Evolutionary conservation across 2,329 filamentous ascomycete species (phyloP), one percentile per base, ranked within the genome.

Genomic region (Waltergamsia citrina): DNA sequence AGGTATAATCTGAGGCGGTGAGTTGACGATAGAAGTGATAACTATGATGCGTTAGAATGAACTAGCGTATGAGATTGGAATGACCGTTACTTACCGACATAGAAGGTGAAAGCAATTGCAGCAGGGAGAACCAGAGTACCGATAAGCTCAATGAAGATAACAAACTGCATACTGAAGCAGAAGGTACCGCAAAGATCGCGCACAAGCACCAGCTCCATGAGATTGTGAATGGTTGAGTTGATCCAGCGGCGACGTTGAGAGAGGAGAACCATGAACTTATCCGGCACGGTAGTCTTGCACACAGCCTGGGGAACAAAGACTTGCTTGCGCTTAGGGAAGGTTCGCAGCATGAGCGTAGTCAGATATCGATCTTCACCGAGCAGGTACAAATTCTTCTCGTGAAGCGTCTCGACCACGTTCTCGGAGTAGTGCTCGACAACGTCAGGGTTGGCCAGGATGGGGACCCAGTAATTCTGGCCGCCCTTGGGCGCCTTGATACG

Each of bases 81-180:
- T 4, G 10, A 21, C 4, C 4, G 9, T 10, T 34, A 74, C 82
- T 74, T 76, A 88, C 83, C 78, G 50, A 98, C 81, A 60, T 98
- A 98, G 54, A 96, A 78, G 15, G 92, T 98, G 57, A 98, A 98
- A 4, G 85, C 81, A 54, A 98, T 96, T 45, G 93, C 93, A 30
- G 92, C 93, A 3, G 92, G 92, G 16, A 98, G 71, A 9, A 98
- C 92, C 35, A 98, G 69, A 2, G 93, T 98, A 48, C 92, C 92
- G 36, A 96, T 74, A 36, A 98, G 70, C 62, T 98, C 92, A 51
- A 98, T 84, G 55, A 88, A 94, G 42, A 98, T 82, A 43, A 98
- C 81, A 54, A 98, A 98, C 62, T 98, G 92, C 92, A 98, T 98
- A 59, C 86, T 94, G 69, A 98, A 98, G 69, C 93, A 98, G 67